These are phyloP conservation scores for Stentor coeruleus DNA, from an alignment of 73 alveolate genomes.

Conservation along the genomic window DNA sequence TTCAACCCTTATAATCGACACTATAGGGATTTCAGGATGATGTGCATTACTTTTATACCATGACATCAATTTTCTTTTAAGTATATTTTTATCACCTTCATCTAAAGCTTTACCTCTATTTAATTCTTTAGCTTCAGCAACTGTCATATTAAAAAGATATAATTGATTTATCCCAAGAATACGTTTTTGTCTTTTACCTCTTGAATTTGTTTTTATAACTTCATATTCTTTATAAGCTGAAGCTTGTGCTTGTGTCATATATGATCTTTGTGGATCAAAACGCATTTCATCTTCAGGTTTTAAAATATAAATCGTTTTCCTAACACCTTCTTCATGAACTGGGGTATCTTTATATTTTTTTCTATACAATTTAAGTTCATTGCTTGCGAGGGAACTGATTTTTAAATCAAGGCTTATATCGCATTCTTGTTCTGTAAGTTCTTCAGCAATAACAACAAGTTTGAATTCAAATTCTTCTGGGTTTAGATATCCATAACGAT, in stretches of 20 bases:
- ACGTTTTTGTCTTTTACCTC: constrained; percentile 25
- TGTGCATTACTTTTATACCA: neutral
- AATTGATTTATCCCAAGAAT: constrained; percentile 7
- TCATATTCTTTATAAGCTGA: constrained; percentile 9
- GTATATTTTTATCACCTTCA: neutral
- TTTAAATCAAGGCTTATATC: neutral
- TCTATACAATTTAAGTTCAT: constrained; percentile 5
- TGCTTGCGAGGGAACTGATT: neutral
- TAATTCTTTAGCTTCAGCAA: neutral
- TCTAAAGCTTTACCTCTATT: neutral
- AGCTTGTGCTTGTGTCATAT: constrained; percentile 24
- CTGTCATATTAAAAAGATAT: neutral
- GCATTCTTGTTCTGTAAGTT: constrained; percentile 10
- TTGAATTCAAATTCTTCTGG: constrained; percentile 19
- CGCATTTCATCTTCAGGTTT: neutral
- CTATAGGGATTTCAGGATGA: constrained; percentile 21
- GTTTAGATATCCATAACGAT: neutral
- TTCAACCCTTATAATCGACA: neutral
- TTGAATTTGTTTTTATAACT: constrained; percentile 23
- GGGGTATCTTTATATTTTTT: constrained; percentile 26
- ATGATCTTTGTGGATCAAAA: neutral
- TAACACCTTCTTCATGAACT: neutral
- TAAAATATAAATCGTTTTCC: neutral
- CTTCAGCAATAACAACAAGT: neutral
- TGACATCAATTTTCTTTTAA: neutral